phyloP scores from a whole-genome alignment of 805 yeast genomes.

The Torulaspora quercuum region DNA sequence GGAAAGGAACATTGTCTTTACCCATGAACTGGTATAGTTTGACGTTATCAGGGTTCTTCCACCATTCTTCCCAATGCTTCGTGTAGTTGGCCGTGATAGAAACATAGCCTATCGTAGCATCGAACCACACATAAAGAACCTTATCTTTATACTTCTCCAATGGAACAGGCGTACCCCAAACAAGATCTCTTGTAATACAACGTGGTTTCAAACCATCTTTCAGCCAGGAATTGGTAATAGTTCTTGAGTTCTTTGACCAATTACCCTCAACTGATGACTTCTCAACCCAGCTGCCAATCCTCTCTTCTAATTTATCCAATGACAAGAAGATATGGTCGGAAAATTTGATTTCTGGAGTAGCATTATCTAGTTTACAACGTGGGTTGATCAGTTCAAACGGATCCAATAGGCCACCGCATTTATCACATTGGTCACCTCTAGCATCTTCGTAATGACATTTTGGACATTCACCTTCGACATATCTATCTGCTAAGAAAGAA shows the following conservation, averaged over 20 bases:
- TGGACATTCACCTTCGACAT: conserved; percentile 96
- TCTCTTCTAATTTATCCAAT: conserved; percentile 79
- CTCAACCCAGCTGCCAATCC: conserved; percentile 66
- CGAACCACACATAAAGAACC: conserved; percentile 98
- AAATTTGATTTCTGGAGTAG: conserved; percentile 73
- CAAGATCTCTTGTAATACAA: conserved; percentile 94
- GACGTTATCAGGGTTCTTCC: conserved; percentile 90
- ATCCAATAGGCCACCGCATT: conserved; percentile 84
- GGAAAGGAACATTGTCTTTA: conserved; percentile 98
- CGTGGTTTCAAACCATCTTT: conserved; percentile 90
- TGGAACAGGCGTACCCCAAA: conserved; percentile 99
- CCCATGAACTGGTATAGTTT: conserved; percentile 97
- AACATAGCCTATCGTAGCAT: conserved; percentile 94
- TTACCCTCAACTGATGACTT: conserved; percentile 65
- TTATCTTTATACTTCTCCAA: conserved; percentile 78
- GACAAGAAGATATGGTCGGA: conserved; percentile 84
- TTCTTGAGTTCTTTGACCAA: conserved; percentile 90
- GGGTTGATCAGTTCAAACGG: conserved; percentile 94
- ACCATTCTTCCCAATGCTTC: conserved; percentile 80
- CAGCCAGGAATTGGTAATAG: conserved; percentile 90
- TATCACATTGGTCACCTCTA: conserved; percentile 98
- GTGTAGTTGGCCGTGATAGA: conserved; percentile 95
- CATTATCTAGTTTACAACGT: conserved; percentile 87
- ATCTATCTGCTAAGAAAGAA: conserved; percentile 92
- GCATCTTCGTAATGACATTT: conserved; percentile 94